These are phyloP conservation scores for Castanopsis chinensis DNA, from an alignment of 306 rosid species.

Conservation along the genomic window DNA sequence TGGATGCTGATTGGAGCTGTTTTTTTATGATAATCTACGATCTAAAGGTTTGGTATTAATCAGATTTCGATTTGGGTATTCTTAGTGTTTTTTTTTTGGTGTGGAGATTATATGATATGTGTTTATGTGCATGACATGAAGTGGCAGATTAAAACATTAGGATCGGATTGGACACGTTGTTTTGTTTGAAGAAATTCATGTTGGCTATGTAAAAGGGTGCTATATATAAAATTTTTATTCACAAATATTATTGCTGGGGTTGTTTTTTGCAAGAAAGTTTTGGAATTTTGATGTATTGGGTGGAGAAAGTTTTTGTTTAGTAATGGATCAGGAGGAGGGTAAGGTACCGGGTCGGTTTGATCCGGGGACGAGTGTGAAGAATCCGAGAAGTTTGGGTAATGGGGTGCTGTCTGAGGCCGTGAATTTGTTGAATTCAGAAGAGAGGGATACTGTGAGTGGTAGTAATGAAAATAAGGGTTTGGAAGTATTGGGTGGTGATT, in stretches of 20 bases:
- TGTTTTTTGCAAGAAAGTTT: conserved; percentile 17
- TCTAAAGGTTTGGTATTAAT: conserved; percentile 13
- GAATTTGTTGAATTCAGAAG: conserved; percentile 27
- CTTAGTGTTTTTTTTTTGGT: background rate
- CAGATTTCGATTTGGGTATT: conserved; percentile 11
- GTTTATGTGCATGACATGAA: conserved; percentile 1
- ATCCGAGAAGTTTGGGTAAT: conserved; percentile 35
- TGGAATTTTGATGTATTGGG: conserved; percentile 10
- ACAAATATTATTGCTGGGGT: conserved; percentile 18
- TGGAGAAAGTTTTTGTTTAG: conserved; percentile 15
- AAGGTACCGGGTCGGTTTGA: conserved; percentile 34
- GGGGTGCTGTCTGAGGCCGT: conserved; percentile 39
- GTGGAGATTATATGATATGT: conserved; percentile 1
- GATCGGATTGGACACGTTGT: conserved; percentile 19
- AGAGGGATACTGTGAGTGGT: background rate
- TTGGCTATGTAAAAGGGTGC: conserved; percentile 18
- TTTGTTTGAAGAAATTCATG: conserved; percentile 1
- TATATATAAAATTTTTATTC: background rate
- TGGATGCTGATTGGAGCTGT: conserved; percentile 24
- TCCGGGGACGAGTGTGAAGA: conserved; percentile 28
- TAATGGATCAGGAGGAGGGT: conserved; percentile 49
- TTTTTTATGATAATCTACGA: conserved; percentile 10
- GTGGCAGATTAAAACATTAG: conserved; percentile 31
- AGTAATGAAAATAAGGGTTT: conserved; percentile 30
- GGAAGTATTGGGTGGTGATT: conserved; percentile 22